A percentile compares a stretch with the other conserved stretches of the same genome.
Evolutionary conservation across 2,329 filamentous ascomycete genomes (phyloP).

Genomic region (Acephala macrosclerotiorum): DNA sequence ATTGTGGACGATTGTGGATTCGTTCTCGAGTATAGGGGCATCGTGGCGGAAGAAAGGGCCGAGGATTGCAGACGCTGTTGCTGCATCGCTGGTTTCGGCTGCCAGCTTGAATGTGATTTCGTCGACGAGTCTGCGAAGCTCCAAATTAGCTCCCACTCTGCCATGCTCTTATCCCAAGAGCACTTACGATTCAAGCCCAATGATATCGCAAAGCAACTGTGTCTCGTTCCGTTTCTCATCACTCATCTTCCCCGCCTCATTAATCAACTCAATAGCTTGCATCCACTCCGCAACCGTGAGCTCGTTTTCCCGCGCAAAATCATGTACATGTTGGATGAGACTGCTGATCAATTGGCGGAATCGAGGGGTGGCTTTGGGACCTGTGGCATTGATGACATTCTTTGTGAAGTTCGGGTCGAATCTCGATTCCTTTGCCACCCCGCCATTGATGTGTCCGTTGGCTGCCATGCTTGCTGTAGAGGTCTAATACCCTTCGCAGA

Average conservation of each 20-base stretch:
- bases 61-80: conserved; percentile 61
- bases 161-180: not conserved
- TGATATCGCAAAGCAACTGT: conserved; percentile 67
- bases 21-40: conserved; percentile 62
- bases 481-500: not conserved
- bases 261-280: conserved; percentile 61
- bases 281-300: conserved; percentile 67
- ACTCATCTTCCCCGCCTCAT: conserved; percentile 69
- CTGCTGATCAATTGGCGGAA: conserved; percentile 62
- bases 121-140: conserved; percentile 49
- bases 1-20: conserved; percentile 60
- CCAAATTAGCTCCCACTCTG: conserved; percentile 8
- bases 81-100: conserved; percentile 51
- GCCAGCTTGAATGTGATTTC: conserved; percentile 41
- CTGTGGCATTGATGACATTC: conserved; percentile 66
- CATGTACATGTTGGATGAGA: conserved; percentile 63
- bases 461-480: conserved; percentile 17
- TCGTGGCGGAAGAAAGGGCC: conserved; percentile 71
- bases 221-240: conserved; percentile 68
- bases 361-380: conserved; percentile 64
- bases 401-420: conserved; percentile 64
- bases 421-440: conserved; percentile 55
- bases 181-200: conserved; percentile 65
- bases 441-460: conserved; percentile 51
- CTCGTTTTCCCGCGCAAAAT: conserved; percentile 65